Conservation (phyloP, 1,284 basidiomycete genomes). For the Microbotryum silenes-acaulis region DNA sequence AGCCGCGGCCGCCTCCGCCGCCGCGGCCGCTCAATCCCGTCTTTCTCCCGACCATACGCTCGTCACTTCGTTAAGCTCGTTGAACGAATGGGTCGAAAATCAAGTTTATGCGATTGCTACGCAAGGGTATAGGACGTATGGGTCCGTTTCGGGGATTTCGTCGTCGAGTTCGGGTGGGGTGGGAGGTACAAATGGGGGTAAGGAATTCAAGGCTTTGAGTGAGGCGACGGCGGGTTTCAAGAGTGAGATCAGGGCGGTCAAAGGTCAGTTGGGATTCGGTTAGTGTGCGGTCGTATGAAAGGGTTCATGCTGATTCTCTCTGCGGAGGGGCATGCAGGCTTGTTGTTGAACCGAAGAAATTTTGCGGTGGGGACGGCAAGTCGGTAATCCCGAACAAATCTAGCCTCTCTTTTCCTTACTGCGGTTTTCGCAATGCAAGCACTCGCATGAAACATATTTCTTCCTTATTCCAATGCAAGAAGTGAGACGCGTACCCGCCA, state of each 20-base stretch:
- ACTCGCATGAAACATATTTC: too few species aligned
- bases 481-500: too few species aligned
- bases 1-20: too few species aligned
- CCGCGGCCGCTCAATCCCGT: too few species aligned
- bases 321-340: constrained; percentile 5
- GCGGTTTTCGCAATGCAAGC: too few species aligned
- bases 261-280: constrained; percentile 10
- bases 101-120: constrained; percentile 12
- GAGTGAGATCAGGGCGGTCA: constrained; percentile 19
- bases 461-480: too few species aligned
- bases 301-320: neutral
- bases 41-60: constrained; percentile 18
- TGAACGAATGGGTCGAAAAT: constrained; percentile 25
- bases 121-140: constrained; percentile 7
- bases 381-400: too few species aligned
- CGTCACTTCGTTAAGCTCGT: constrained; percentile 16
- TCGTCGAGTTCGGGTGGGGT: neutral
- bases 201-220: constrained; percentile 13
- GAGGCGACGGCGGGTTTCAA: constrained; percentile 18
- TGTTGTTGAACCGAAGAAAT: constrained; percentile 23
- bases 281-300: neutral
- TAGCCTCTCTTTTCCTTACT: too few species aligned
- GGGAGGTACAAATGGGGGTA: neutral
- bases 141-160: neutral
- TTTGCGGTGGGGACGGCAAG: constrained; percentile 3